phyloP scores from a whole-genome alignment of 1,139 yeast species.

The Lodderomyces elongisporus region DNA sequence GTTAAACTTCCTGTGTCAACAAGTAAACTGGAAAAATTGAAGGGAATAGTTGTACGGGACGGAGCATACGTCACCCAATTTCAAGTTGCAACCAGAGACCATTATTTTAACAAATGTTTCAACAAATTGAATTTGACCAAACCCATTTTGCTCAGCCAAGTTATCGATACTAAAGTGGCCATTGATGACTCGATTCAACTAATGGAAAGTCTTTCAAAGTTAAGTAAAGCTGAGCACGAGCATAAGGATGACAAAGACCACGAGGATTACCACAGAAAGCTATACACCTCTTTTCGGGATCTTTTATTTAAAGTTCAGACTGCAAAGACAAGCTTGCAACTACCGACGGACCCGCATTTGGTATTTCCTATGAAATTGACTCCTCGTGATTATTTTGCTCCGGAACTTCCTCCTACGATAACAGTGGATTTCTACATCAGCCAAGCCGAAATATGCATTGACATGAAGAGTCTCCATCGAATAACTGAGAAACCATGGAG shows the following conservation, averaged over 20 bases:
- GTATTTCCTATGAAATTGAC: constrained; percentile 38
- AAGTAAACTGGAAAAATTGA: constrained; percentile 34
- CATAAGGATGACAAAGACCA: constrained; percentile 7
- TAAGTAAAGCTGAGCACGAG: not conserved
- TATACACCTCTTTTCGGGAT: constrained; percentile 22
- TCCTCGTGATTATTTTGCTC: constrained; percentile 25
- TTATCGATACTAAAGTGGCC: constrained; percentile 27
- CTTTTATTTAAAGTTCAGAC: constrained; percentile 25
- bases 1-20: constrained; percentile 38
- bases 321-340: constrained; percentile 35
- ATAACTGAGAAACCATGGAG: constrained; percentile 43
- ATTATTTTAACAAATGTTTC: constrained; percentile 29
- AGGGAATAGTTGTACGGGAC: constrained; percentile 40
- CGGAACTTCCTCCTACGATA: constrained; percentile 27
- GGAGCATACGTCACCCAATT: constrained; percentile 36
- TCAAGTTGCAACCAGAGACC: constrained; percentile 23
- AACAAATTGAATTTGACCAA: constrained; percentile 21
- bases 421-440: constrained; percentile 39
- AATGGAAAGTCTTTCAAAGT: constrained; percentile 17
- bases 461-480: constrained; percentile 34
- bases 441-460: constrained; percentile 44
- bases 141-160: constrained; percentile 32
- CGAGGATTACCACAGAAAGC: constrained; percentile 14
- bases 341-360: constrained; percentile 39
- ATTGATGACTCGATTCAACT: constrained; percentile 29